These are phyloP conservation scores for Drosera spatulata DNA, from an alignment of 179 eudicot species.

Conservation along the genomic window DNA sequence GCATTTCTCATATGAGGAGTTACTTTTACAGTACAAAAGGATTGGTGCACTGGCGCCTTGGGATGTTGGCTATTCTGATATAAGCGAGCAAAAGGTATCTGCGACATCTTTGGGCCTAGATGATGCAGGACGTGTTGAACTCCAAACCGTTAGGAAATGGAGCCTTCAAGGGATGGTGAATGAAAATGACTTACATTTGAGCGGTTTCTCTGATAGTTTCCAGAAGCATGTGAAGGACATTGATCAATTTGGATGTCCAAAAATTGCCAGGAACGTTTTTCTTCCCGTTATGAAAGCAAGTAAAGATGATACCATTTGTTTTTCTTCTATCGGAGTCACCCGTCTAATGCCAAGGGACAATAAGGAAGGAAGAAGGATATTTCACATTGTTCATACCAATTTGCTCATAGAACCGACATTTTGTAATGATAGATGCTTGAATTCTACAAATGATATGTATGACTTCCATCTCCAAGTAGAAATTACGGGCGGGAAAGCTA, in stretches of 20 bases:
- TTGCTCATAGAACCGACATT: conserved; percentile 32
- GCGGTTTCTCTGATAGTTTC: conserved; percentile 31
- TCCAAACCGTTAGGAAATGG: conserved; percentile 14
- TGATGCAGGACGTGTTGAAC: conserved; percentile 12
- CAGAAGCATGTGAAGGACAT: conserved; percentile 19
- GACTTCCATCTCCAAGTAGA: conserved; percentile 31
- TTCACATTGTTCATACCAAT: conserved; percentile 40
- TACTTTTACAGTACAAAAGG: conserved; percentile 34
- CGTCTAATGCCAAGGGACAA: conserved; percentile 32
- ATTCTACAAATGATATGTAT: conserved; percentile 16
- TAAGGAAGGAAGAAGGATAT: conserved; percentile 21
- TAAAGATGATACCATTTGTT: conserved; percentile 47
- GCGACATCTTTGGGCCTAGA: conserved; percentile 18
- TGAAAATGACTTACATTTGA: conserved; percentile 23
- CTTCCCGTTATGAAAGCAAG: conserved; percentile 42
- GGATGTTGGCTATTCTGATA: conserved; percentile 62
- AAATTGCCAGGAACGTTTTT: conserved; percentile 35
- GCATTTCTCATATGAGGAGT: conserved; percentile 26
- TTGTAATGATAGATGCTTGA: conserved; percentile 34
- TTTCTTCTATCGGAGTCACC: conserved; percentile 76
- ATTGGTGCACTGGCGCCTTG: conserved; percentile 58
- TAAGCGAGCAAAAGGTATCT: conserved; percentile 50
- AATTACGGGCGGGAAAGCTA: conserved; percentile 37
- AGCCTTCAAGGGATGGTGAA: conserved; percentile 21
- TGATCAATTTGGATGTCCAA: conserved; percentile 16